Conservation (phyloP, 2,329 filamentous ascomycete species). For the Colletotrichum eremochloae region DNA sequence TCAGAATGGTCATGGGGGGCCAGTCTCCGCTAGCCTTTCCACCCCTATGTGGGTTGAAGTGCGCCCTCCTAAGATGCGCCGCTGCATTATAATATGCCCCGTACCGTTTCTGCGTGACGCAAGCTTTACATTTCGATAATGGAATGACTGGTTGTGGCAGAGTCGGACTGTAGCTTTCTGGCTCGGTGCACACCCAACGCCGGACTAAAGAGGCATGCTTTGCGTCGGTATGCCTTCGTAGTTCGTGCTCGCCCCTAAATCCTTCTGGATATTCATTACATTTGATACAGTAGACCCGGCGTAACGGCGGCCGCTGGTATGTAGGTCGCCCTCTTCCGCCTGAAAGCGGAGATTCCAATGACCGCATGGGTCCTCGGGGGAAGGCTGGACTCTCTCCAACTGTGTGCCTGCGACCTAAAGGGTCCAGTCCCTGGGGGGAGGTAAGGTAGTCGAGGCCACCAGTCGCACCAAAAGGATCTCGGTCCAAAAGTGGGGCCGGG, state of each 20-base stretch:
- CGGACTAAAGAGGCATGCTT: constrained; percentile 69
- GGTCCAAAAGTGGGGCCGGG: constrained; percentile 45
- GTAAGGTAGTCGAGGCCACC: constrained; percentile 48
- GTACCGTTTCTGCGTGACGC: constrained; percentile 68
- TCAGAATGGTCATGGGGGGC: constrained; percentile 69
- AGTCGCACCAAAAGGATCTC: constrained; percentile 47
- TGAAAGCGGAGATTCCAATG: constrained; percentile 59
- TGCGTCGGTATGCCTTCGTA: constrained; percentile 75
- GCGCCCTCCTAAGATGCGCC: constrained; percentile 68
- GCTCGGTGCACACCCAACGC: constrained; percentile 69
- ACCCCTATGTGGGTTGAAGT: constrained; percentile 68
- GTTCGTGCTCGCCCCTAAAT: constrained; percentile 91
- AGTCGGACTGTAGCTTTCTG: constrained; percentile 53
- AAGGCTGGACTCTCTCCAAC: constrained; percentile 62
- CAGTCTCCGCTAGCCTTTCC: constrained; percentile 71
- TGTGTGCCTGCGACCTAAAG: constrained; percentile 58
- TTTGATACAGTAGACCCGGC: constrained; percentile 80
- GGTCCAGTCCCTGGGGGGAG: constrained; percentile 51
- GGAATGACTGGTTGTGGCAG: constrained; percentile 64
- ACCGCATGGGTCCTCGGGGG: constrained; percentile 53
- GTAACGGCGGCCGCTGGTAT: constrained; percentile 70
- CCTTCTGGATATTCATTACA: constrained; percentile 88
- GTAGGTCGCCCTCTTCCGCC: constrained; percentile 56
- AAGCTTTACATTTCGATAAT: constrained; percentile 68
- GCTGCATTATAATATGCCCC: constrained; percentile 72